Conservation (phyloP, 2,329 filamentous ascomycete species). For the Colletotrichum sp. region DNA sequence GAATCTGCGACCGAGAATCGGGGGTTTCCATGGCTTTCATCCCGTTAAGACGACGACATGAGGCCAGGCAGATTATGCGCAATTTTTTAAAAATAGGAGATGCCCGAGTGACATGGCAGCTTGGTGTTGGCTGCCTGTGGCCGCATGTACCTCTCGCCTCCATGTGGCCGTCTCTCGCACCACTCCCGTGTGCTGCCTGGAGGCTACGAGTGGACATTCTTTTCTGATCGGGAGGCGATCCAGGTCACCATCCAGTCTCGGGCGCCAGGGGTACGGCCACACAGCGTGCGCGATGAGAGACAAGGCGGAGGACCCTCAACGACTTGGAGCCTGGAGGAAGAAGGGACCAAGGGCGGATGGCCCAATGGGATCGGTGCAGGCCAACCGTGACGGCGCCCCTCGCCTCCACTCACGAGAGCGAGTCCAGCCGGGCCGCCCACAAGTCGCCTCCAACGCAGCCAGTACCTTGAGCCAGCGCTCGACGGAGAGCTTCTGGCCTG, state of each 20-base stretch:
- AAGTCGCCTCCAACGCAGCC: not conserved
- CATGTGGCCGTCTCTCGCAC: not conserved
- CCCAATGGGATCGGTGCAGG: not conserved
- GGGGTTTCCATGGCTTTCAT: constrained; percentile 15
- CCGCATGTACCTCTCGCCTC: not conserved
- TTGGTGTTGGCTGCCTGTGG: not conserved
- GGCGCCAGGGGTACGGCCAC: not conserved
- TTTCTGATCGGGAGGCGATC: not conserved
- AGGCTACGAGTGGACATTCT: not conserved
- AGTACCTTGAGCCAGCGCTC: not conserved
- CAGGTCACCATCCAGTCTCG: not conserved
- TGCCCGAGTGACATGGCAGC: not conserved
- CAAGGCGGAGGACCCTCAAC: not conserved
- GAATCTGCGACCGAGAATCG: not conserved
- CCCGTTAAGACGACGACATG: not conserved
- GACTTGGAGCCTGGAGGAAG: not conserved
- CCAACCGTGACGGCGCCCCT: not conserved
- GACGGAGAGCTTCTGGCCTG: not conserved
- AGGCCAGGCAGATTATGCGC: constrained; percentile 8
- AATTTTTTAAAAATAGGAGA: constrained; percentile 4
- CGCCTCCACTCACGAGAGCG: not conserved
- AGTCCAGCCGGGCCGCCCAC: not conserved
- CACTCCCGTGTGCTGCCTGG: not conserved
- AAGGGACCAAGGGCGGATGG: not conserved
- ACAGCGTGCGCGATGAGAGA: not conserved